Percentiles rank a stretch among this genome's conserved stretches.
phyloP scores from a whole-genome alignment of 2,329 filamentous ascomycete genomes.

The Calonectria hawksworthii region DNA sequence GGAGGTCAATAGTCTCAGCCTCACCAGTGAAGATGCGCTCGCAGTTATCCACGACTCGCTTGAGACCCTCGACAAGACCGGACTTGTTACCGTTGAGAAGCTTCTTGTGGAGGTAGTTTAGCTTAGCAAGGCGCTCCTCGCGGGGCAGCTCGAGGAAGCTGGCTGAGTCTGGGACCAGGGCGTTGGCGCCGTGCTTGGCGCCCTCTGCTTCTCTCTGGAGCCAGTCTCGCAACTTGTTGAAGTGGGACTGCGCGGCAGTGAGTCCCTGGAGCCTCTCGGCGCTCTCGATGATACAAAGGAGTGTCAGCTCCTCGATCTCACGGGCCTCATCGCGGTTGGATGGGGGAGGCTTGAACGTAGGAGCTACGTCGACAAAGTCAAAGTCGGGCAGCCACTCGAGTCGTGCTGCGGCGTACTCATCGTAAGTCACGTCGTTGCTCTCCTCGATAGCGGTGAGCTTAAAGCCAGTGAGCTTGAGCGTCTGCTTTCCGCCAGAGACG shows the following conservation, averaged over 20 bases:
- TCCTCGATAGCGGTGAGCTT: slow-evolving; percentile 43
- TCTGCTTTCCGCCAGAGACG: background rate
- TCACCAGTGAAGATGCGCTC: slow-evolving; percentile 41
- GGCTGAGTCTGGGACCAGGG: slow-evolving; percentile 25
- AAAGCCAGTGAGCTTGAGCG: slow-evolving; percentile 27
- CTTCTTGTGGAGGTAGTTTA: slow-evolving; percentile 9
- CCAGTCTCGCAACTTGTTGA: slow-evolving; percentile 47
- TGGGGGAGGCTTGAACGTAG: slow-evolving; percentile 38
- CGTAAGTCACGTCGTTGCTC: slow-evolving; percentile 28
- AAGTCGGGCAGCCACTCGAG: slow-evolving; percentile 49
- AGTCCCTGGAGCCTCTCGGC: slow-evolving; percentile 15
- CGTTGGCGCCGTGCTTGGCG: slow-evolving; percentile 30
- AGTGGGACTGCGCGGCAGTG: slow-evolving; percentile 40
- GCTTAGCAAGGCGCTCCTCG: slow-evolving; percentile 8
- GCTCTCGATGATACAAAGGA: slow-evolving; percentile 45
- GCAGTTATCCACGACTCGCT: slow-evolving; percentile 27
- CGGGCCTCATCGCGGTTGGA: slow-evolving; percentile 25
- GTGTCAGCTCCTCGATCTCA: slow-evolving; percentile 48
- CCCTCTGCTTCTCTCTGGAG: slow-evolving; percentile 29
- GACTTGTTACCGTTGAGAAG: slow-evolving; percentile 19
- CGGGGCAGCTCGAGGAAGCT: slow-evolving; percentile 6
- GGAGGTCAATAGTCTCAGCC: slow-evolving; percentile 46
- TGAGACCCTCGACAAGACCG: slow-evolving; percentile 25
- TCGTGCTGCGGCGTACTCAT: slow-evolving; percentile 46
- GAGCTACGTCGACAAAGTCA: slow-evolving; percentile 46